A percentile compares a stretch with the other conserved stretches of the same genome.
These are phyloP conservation scores for Trypanosoma congolense DNA, from an alignment of 208 protist genomes.

Conservation along the genomic window DNA sequence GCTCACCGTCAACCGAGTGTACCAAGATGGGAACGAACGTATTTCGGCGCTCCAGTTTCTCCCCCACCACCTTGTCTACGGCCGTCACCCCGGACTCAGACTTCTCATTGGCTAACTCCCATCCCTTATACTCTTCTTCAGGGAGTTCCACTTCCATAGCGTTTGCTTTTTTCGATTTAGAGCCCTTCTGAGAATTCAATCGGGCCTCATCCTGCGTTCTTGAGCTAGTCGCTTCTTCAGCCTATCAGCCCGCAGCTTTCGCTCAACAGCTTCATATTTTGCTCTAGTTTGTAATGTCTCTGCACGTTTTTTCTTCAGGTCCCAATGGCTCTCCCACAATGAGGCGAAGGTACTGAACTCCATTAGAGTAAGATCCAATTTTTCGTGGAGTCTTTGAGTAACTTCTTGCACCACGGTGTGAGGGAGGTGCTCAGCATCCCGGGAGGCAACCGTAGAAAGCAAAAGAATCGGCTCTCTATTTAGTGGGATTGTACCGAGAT, in stretches of 20 bases:
- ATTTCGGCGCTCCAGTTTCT: conserved; percentile 23
- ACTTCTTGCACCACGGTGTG: conserved; percentile 8
- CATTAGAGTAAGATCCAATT: conserved; percentile 38
- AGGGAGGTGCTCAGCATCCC: conserved; percentile 7
- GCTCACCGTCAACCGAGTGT: conserved; percentile 14
- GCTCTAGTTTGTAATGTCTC: conserved; percentile 19
- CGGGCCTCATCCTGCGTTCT: conserved; percentile 37
- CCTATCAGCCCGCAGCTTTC: conserved; percentile 49
- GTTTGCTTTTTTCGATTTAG: conserved; percentile 19
- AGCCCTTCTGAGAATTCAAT: conserved; percentile 29
- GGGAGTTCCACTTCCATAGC: conserved; percentile 6
- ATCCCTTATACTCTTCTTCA: conserved; percentile 22
- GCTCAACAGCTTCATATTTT: conserved; percentile 40
- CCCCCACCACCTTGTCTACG: conserved; percentile 23
- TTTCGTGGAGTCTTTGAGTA: conserved; percentile 22
- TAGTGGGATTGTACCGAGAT: conserved; percentile 32
- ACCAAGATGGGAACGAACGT: conserved; percentile 54
- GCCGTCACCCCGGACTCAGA: conserved; percentile 21
- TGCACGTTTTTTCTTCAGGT: conserved; percentile 31
- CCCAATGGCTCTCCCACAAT: conserved; percentile 21
- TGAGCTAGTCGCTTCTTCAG: conserved; percentile 47
- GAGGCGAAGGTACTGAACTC: conserved; percentile 29
- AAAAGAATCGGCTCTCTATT: conserved; percentile 51
- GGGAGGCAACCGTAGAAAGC: conserved; percentile 31
- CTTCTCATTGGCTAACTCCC: conserved; percentile 13